Percentiles rank a stretch among this genome's conserved stretches.
Evolutionary conservation across 345 rosid genomes (phyloP).

Genomic region (Lenwebbia sp.): DNA sequence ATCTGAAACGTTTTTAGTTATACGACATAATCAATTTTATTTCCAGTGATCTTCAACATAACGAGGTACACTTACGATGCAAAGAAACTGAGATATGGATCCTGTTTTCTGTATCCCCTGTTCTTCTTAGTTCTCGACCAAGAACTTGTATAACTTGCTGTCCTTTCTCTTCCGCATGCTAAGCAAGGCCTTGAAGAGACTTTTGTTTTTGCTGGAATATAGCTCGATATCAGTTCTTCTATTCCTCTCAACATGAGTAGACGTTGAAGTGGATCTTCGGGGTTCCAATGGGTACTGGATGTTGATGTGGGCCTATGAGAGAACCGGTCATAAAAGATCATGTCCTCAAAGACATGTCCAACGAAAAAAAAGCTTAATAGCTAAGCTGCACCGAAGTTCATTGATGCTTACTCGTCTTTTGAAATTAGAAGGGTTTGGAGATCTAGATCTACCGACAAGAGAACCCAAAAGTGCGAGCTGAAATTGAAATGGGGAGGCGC

Average conservation of each 20-base stretch:
- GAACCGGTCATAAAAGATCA: background rate
- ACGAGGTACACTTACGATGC: too few species aligned
- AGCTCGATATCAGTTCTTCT: constrained; percentile 20
- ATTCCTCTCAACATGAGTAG: constrained; percentile 18
- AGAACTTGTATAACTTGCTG: constrained; percentile 8
- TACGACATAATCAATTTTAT: background rate
- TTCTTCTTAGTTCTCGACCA: background rate
- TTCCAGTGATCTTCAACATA: background rate
- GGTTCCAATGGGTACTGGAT: constrained; percentile 34
- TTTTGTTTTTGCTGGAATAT: constrained; percentile 42
- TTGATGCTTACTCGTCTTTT: constrained; percentile 24
- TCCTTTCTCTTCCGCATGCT: constrained; percentile 51
- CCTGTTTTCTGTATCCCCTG: constrained; percentile 12
- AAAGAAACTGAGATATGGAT: constrained; percentile 11
- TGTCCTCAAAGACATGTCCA: background rate
- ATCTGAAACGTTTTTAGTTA: background rate
- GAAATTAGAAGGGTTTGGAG: constrained; percentile 18
- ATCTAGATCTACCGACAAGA: constrained; percentile 29
- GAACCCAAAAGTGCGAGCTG: constrained; percentile 46
- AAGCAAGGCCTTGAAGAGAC: constrained; percentile 57
- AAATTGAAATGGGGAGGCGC: constrained; percentile 39
- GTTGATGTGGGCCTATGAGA: background rate
- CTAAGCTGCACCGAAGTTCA: background rate
- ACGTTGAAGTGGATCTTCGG: constrained; percentile 33
- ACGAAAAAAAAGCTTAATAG: background rate